phyloP scores from a whole-genome alignment of 2,329 filamentous ascomycete species.

The Monilinia laxa region DNA sequence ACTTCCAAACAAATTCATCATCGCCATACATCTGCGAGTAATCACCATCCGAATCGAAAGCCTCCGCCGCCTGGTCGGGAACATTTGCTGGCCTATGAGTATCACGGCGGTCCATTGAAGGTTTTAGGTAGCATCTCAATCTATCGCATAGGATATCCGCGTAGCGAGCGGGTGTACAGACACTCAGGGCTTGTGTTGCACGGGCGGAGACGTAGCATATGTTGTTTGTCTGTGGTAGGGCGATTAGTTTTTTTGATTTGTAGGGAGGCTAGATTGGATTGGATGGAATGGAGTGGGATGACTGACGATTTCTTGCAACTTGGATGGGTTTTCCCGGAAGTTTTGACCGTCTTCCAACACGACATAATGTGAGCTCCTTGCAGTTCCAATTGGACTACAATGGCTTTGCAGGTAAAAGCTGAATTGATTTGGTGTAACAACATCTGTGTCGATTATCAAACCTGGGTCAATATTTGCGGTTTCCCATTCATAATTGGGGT shows the following conservation, averaged over 20 bases:
- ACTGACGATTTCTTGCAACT: slow-evolving; percentile 44
- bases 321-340: slow-evolving; percentile 62
- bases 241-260: not conserved
- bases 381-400: not conserved
- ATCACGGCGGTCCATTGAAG: not conserved
- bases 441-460: not conserved
- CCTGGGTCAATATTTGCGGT: slow-evolving; percentile 25
- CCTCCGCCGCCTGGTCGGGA: not conserved
- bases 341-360: slow-evolving; percentile 41
- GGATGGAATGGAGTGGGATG: not conserved
- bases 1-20: not conserved
- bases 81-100: not conserved
- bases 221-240: slow-evolving; percentile 63
- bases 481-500: not conserved
- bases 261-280: not conserved
- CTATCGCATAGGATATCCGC: slow-evolving; percentile 80
- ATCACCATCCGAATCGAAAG: not conserved
- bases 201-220: slow-evolving; percentile 79
- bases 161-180: slow-evolving; percentile 85
- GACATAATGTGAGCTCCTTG: slow-evolving; percentile 19
- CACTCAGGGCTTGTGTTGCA: slow-evolving; percentile 79
- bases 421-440: not conserved
- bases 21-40: not conserved
- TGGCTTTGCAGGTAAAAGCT: slow-evolving; percentile 15
- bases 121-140: slow-evolving; percentile 64